Conservation (phyloP, 495 filamentous ascomycete genomes). For the Podospora sp. region DNA sequence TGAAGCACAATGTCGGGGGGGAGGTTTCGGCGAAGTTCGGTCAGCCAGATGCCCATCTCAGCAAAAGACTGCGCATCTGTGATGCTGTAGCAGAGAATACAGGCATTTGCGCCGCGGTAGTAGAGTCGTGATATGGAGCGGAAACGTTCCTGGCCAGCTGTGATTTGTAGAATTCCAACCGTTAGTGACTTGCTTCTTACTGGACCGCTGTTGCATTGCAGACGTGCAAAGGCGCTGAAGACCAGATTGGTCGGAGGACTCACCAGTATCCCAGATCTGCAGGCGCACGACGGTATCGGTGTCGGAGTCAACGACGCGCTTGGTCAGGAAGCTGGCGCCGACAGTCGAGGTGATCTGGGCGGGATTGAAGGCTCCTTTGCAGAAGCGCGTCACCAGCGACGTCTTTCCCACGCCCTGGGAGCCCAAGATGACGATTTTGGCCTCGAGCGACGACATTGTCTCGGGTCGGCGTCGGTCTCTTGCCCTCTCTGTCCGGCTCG, state of each 20-base stretch:
- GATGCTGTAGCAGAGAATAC: conserved; percentile 93
- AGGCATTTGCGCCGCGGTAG: conserved; percentile 93
- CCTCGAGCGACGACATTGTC: conserved; percentile 77
- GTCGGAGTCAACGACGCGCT: conserved; percentile 84
- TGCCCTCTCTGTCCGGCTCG: conserved; percentile 2
- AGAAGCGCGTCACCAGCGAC: conserved; percentile 82
- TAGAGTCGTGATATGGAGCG: conserved; percentile 91
- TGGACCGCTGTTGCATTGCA: neutral
- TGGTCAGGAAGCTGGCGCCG: conserved; percentile 92
- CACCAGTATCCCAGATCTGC: conserved; percentile 87
- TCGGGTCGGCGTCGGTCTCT: neutral
- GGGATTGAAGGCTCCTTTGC: conserved; percentile 75
- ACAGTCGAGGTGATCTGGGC: conserved; percentile 76
- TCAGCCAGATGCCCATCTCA: conserved; percentile 92
- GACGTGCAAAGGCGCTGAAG: neutral
- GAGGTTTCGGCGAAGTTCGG: conserved; percentile 73
- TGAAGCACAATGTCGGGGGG: conserved; percentile 81
- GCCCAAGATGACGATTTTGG: conserved; percentile 90
- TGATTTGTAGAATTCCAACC: neutral
- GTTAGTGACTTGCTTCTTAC: neutral
- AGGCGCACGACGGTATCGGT: conserved; percentile 77
- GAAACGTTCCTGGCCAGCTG: conserved; percentile 91
- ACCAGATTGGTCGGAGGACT: conserved; percentile 6
- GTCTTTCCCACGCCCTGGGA: conserved; percentile 96
- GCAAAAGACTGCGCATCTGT: conserved; percentile 82